Percentiles rank a stretch among this genome's conserved stretches.
Conservation (phyloP, 108 stramenopile genomes). For the Cafeteria roenbergensis region DNA sequence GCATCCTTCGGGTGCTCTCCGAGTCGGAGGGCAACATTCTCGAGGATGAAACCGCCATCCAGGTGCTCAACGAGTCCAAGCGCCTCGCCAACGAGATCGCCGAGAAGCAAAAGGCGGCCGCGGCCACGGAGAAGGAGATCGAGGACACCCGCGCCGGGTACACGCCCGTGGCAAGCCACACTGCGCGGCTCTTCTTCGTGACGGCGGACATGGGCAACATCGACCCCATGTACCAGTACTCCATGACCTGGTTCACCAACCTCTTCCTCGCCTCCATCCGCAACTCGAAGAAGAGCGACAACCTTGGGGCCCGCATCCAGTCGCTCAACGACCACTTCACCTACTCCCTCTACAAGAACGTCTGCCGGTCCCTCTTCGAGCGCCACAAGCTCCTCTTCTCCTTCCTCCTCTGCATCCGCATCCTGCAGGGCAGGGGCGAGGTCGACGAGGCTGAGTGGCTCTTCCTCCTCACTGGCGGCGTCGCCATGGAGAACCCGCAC, state of each 20-base stretch:
- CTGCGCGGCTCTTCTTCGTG: constrained; percentile 41
- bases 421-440: constrained; percentile 27
- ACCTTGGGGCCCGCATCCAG: constrained; percentile 36
- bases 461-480: constrained; percentile 45
- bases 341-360: constrained; percentile 43
- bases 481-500: constrained; percentile 42
- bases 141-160: constrained; percentile 39
- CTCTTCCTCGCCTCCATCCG: constrained; percentile 40
- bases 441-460: constrained; percentile 39
- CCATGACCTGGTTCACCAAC: constrained; percentile 44
- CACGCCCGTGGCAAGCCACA: constrained; percentile 38
- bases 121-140: constrained; percentile 40
- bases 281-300: constrained; percentile 27
- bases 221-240: constrained; percentile 54
- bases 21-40: constrained; percentile 35
- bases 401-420: constrained; percentile 40
- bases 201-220: constrained; percentile 39
- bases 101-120: constrained; percentile 38
- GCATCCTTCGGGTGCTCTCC: constrained; percentile 27
- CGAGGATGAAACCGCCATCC: constrained; percentile 30
- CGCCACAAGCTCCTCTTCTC: constrained; percentile 52
- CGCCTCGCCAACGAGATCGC: constrained; percentile 39
- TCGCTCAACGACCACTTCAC: constrained; percentile 44
- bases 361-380: constrained; percentile 44
- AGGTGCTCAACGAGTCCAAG: constrained; percentile 27